Evolutionary conservation across 1,284 basidiomycete species (phyloP).

Genomic region (Ustilago trichophora): DNA sequence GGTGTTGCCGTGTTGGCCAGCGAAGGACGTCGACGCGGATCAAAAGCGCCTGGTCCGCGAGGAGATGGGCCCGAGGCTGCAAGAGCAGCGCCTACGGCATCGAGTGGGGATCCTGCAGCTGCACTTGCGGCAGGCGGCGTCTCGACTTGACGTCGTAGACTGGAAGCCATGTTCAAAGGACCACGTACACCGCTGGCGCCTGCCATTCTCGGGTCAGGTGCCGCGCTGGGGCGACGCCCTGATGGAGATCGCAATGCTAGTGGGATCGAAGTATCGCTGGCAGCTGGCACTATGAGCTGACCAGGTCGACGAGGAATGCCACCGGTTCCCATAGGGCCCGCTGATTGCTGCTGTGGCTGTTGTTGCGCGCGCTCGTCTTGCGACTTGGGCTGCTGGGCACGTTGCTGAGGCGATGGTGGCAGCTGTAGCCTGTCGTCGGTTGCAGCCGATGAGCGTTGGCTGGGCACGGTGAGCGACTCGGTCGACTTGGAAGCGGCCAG

Average conservation of each 20-base stretch:
- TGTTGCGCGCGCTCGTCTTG: slow-evolving; percentile 1
- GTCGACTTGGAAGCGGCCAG: slow-evolving; percentile 35
- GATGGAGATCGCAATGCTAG: slow-evolving; percentile 47
- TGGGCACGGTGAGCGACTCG: slow-evolving; percentile 36
- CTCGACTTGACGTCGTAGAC: slow-evolving; percentile 57
- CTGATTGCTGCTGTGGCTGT: slow-evolving; percentile 2
- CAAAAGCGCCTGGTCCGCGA: slow-evolving; percentile 39
- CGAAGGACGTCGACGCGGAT: slow-evolving; percentile 38
- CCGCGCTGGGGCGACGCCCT: slow-evolving; percentile 52
- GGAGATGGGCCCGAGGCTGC: neutral
- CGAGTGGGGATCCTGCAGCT: slow-evolving; percentile 17
- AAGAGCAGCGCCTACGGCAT: slow-evolving; percentile 26
- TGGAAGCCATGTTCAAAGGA: slow-evolving; percentile 45
- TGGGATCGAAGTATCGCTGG: slow-evolving; percentile 32
- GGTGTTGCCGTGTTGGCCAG: slow-evolving; percentile 4
- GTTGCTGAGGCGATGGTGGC: slow-evolving; percentile 28
- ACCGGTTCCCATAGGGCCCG: neutral
- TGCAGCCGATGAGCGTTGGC: slow-evolving; percentile 18
- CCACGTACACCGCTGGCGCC: slow-evolving; percentile 11
- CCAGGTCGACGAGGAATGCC: slow-evolving; percentile 21
- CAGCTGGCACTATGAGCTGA: slow-evolving; percentile 27
- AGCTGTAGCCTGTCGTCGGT: slow-evolving; percentile 27
- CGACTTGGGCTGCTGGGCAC: slow-evolving; percentile 5
- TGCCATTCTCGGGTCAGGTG: slow-evolving; percentile 45
- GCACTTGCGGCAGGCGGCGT: slow-evolving; percentile 20